Evolutionary conservation across 805 yeast species (phyloP), one percentile per base, ranked within the genome.

Genomic region (Dipodascopsis uninucleata): DNA sequence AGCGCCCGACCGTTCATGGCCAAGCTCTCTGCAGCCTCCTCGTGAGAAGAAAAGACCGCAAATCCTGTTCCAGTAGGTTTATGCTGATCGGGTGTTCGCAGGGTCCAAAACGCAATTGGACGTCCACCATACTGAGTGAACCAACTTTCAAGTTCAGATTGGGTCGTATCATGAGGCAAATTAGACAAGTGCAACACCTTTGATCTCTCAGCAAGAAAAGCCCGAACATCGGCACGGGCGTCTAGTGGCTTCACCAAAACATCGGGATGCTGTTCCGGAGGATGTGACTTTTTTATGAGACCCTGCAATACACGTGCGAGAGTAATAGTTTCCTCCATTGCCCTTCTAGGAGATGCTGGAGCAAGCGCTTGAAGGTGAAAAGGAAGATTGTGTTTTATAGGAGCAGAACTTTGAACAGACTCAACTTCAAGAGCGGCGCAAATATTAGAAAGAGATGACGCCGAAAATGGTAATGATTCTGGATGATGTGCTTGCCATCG

Each of bases 121-220:
- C 89, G 73, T 1, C 86, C 83, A 2, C 95, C 95, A 61, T 76
- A 82, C 61, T 85, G 93, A 3, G 87, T 79, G 62, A 87, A 88
- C 96, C 96, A 89, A 25, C 82, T 73, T 67, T 88, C 96, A 37
- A 88, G 70, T 65, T 89, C 96, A 40, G 87, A 75, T 64, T 89
- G 96, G 1, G 96, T 89, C 4, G 90, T 85, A 58, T 88, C 96
- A 21, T 71, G 71, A 2, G 96, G 89, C 53, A 89, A 67, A 62
- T 86, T 87, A n/a, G 83, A 73, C 64, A 88, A 68, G 62, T 79
- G 85, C 41, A 88, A 63, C n/a, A 86, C 85, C 58, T 79, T 81
- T 2, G 95, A 84, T 45, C 81, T 71, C 62, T 87, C 96, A 12
- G 72, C 66, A 29, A 77, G 61, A 58, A 88, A 88, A 5, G 77